Conservation (phyloP, 371 early-diverging fungal genomes). For the Mortierella sp. region DNA sequence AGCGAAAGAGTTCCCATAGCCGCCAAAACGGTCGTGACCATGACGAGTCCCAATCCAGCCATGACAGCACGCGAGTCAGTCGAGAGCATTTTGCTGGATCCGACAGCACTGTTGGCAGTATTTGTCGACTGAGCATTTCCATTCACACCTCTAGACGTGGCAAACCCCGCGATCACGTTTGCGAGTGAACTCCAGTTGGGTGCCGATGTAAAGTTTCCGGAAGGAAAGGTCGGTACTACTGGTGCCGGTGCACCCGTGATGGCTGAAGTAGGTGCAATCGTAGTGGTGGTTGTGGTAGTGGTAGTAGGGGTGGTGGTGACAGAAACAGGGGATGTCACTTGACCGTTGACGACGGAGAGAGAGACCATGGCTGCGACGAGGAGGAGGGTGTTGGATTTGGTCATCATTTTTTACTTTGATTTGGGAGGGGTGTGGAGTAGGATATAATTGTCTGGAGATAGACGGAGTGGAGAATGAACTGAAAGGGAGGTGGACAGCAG, state of each 20-base stretch:
- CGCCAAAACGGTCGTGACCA: slow-evolving; percentile 12
- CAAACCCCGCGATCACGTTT: slow-evolving; percentile 16
- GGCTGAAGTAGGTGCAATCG: neutral
- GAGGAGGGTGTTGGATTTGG: slow-evolving; percentile 11
- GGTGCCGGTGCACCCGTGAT: neutral
- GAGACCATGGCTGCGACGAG: slow-evolving; percentile 15
- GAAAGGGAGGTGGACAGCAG: slow-evolving; percentile 1
- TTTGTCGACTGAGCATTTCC: slow-evolving; percentile 11
- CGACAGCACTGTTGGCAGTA: neutral
- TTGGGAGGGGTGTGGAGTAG: neutral
- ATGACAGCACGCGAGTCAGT: slow-evolving; percentile 10
- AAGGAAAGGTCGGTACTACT: neutral
- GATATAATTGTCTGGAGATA: neutral
- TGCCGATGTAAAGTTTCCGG: neutral
- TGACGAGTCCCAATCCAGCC: slow-evolving; percentile 16
- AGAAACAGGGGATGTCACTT: neutral
- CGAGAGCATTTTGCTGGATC: neutral
- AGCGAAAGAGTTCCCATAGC: slow-evolving; percentile 11
- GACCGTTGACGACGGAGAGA: slow-evolving; percentile 6
- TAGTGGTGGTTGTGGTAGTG: neutral
- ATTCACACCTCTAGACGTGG: slow-evolving; percentile 6
- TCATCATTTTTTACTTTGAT: neutral
- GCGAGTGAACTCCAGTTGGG: slow-evolving; percentile 26
- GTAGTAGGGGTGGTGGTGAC: neutral
- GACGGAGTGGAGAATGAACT: neutral